Evolutionary conservation across 2,329 filamentous ascomycete genomes (phyloP), one percentile per base, ranked within the genome.

Genomic region (Claviceps spartinae): DNA sequence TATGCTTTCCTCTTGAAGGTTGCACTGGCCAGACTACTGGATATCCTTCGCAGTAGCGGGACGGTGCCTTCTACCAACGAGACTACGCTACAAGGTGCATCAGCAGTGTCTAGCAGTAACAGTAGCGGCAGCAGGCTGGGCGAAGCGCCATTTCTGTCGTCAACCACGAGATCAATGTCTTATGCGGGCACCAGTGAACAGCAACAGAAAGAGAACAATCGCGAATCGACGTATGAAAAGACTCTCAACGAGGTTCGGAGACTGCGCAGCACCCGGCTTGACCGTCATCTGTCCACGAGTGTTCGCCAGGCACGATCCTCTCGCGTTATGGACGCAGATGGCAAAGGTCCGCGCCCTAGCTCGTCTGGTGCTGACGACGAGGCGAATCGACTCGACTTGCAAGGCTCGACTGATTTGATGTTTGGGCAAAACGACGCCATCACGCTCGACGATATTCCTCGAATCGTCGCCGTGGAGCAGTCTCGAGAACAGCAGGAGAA

Each of bases 391-490:
- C 60, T 58, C 18, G 58, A 56, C n/a, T 51, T 56, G 13, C 67
- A 69, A 52, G 77, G 80, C 20, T 78, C 83, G 36, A 83, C 85
- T 16, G 88, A 91, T 60, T 76, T 90, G 59, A 91, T 90, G 62
- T 89, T 98, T 63, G 88, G 88, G 38, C 83, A 89, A 58, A 86
- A 91, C 62, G 90, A 97, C 67, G 88, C 88, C 24, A 79, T 98
- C 55, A 96, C 91, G 0, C 72, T 98, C 52, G 93, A 98, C 62
- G 93, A 98, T 62, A 97, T 98, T 59, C 89, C 93, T 8, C 81
- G 93, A 56, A 95, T 98, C 61, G 90, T 96, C 43, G 93, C 93
- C 37, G 88, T 93, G 14, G 90, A 97, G 66, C 91, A 97, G 68
- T 90, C 91, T 24, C 84, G 89, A 60, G 91, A 97, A 64, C 88